Evolutionary conservation across 2,329 filamentous ascomycete species (phyloP).

Genomic region (Teratosphaeriaceae sp.): DNA sequence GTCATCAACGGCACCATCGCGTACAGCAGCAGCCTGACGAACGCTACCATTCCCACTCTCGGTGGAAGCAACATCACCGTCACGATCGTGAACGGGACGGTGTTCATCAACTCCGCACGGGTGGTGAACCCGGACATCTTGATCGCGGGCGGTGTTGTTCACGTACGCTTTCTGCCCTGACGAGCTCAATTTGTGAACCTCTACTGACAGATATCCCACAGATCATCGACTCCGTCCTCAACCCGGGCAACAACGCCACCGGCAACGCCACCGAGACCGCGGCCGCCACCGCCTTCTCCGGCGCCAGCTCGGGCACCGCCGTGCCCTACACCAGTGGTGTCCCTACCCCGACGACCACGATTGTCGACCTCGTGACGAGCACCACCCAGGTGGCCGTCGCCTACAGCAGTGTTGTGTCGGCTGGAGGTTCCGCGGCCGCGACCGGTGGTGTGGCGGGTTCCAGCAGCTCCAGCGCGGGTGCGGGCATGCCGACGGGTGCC

Average conservation of each 20-base stretch:
- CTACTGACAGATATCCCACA: neutral
- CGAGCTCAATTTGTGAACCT: neutral
- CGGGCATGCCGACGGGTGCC: slow-evolving; percentile 32
- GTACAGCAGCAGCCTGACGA: slow-evolving; percentile 43
- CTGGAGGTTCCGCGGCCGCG: slow-evolving; percentile 3
- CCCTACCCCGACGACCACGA: slow-evolving; percentile 37
- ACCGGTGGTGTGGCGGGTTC: slow-evolving; percentile 7
- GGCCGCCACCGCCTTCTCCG: slow-evolving; percentile 45
- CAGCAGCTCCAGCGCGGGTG: slow-evolving; percentile 6
- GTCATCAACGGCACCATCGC: slow-evolving; percentile 50
- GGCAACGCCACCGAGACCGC: slow-evolving; percentile 38
- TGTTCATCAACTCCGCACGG: slow-evolving; percentile 40
- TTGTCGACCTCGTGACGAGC: slow-evolving; percentile 12
- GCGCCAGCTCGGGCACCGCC: slow-evolving; percentile 42
- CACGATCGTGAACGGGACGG: slow-evolving; percentile 29
- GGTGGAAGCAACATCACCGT: slow-evolving; percentile 35
- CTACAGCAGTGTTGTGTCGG: slow-evolving; percentile 23
- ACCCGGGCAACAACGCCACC: slow-evolving; percentile 44
- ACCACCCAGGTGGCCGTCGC: slow-evolving; percentile 18
- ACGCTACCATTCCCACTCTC: slow-evolving; percentile 31
- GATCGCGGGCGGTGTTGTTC: slow-evolving; percentile 40
- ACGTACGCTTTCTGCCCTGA: slow-evolving; percentile 25
- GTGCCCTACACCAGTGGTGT: slow-evolving; percentile 53
- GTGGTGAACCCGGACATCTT: slow-evolving; percentile 38
- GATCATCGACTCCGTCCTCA: slow-evolving; percentile 52